phyloP scores from a whole-genome alignment of 805 yeast species.

The Candida sithepensis region DNA sequence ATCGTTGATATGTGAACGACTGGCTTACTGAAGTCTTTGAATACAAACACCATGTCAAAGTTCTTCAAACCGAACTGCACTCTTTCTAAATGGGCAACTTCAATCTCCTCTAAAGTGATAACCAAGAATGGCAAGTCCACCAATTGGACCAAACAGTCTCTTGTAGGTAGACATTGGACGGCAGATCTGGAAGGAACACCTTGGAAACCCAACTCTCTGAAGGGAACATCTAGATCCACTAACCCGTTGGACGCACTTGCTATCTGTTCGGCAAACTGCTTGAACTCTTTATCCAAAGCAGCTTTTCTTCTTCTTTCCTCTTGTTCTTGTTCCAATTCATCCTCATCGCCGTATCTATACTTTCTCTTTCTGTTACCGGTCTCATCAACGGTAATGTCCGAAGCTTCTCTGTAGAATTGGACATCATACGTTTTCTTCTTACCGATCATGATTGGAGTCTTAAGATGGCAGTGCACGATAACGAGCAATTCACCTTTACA shows the following conservation, averaged over 20 bases:
- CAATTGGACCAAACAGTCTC: conserved; percentile 92
- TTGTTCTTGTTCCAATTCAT: conserved; percentile 96
- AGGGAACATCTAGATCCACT: conserved; percentile 88
- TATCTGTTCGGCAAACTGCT: conserved; percentile 82
- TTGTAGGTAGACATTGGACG: conserved; percentile 92
- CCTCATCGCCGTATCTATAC: conserved; percentile 93
- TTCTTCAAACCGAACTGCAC: conserved; percentile 96
- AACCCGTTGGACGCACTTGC: conserved; percentile 83
- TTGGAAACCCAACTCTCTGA: conserved; percentile 92
- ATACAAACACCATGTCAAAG: conserved; percentile 94
- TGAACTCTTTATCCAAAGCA: conserved; percentile 87
- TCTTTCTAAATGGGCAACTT: conserved; percentile 92
- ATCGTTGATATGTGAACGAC: conserved; percentile 93
- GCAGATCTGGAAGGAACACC: conserved; percentile 97
- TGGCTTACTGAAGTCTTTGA: conserved; percentile 83
- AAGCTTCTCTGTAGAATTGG: conserved; percentile 94
- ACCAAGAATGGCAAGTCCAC: conserved; percentile 95
- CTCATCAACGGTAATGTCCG: conserved; percentile 94
- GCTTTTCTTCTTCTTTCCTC: conserved; percentile 94
- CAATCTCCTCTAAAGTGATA: conserved; percentile 86
- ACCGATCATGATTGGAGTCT: conserved; percentile 91
- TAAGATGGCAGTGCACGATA: conserved; percentile 86
- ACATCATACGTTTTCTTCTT: conserved; percentile 93
- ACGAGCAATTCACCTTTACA: conserved; percentile 93
- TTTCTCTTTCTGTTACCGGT: conserved; percentile 91